Percentiles rank a stretch among this genome's conserved stretches.
These are phyloP conservation scores for Myriosclerotinia curreyana DNA, from an alignment of 2,329 filamentous ascomycete species.

Conservation along the genomic window DNA sequence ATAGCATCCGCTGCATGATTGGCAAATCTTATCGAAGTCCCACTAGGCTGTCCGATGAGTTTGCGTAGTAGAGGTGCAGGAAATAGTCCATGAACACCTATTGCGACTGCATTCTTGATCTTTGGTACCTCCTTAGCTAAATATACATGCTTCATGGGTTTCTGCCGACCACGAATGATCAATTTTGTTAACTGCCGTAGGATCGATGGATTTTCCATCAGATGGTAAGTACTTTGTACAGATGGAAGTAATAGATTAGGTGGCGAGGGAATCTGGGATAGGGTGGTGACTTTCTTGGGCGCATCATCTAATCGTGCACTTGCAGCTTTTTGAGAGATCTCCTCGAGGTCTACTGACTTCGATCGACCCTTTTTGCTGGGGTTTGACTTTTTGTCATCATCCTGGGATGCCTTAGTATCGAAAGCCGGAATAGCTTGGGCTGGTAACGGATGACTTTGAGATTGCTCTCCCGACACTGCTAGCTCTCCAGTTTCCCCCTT, in stretches of 20 bases:
- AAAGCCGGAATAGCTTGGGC: constrained; percentile 26
- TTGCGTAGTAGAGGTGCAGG: constrained; percentile 83
- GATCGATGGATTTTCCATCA: constrained; percentile 66
- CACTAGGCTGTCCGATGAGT: constrained; percentile 90
- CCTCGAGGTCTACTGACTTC: constrained; percentile 31
- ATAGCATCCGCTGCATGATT: constrained; percentile 83
- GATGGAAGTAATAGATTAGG: constrained; percentile 68
- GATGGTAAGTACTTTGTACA: constrained; percentile 64
- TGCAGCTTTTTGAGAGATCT: constrained; percentile 23
- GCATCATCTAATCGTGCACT: constrained; percentile 23
- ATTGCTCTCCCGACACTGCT: constrained; percentile 56
- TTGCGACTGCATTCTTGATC: constrained; percentile 83
- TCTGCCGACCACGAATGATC: constrained; percentile 54
- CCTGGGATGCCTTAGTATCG: constrained; percentile 21
- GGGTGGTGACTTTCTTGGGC: constrained; percentile 26
- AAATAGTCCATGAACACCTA: constrained; percentile 93
- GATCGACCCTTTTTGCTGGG: constrained; percentile 32
- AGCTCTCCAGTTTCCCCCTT: constrained; percentile 43
- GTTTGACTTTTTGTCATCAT: constrained; percentile 30
- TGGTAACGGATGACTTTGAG: constrained; percentile 49
- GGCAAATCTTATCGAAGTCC: constrained; percentile 90
- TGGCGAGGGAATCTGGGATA: constrained; percentile 35
- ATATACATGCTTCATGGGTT: constrained; percentile 67
- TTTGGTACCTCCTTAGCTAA: constrained; percentile 65
- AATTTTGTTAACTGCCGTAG: constrained; percentile 63